phyloP scores from a whole-genome alignment of 139 green algal species.

The Auxenochlorella pyrenoidosa region DNA sequence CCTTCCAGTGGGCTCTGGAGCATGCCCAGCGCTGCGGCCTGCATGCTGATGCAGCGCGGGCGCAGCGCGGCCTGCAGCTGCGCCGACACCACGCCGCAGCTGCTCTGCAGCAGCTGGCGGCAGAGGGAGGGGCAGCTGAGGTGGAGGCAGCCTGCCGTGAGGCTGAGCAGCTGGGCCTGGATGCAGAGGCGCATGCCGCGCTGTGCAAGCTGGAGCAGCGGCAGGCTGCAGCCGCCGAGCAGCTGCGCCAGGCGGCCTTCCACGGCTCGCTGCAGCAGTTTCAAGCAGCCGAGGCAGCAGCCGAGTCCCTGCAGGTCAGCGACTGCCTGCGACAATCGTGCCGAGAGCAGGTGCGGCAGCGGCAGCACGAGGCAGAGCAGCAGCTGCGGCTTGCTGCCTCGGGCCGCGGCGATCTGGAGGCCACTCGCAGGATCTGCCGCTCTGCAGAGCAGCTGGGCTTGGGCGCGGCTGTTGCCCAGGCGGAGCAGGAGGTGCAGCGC shows the following conservation, averaged over 20 bases:
- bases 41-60: constrained; percentile 16
- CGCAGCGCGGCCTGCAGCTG: constrained; percentile 14
- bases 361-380: constrained; percentile 15
- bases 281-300: not conserved
- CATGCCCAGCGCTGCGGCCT: not conserved
- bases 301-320: not conserved
- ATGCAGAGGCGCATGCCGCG: not conserved
- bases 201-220: not conserved
- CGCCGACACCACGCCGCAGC: not conserved
- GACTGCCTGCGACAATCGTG: not conserved
- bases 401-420: not conserved
- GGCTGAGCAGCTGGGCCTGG: constrained; percentile 3
- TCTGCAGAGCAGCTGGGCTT: not conserved
- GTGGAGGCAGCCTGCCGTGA: not conserved
- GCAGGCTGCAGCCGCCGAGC: not conserved
- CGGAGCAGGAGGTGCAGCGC: not conserved
- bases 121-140: not conserved
- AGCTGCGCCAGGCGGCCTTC: not conserved
- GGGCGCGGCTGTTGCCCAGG: not conserved
- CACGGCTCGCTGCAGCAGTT: not conserved
- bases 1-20: not conserved
- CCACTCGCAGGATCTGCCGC: not conserved
- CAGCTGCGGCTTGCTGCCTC: not conserved
- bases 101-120: not conserved
- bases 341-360: not conserved